Evolutionary conservation across 176 grass and related monocot genomes (phyloP).

Genomic region (Oryza longistaminata): DNA sequence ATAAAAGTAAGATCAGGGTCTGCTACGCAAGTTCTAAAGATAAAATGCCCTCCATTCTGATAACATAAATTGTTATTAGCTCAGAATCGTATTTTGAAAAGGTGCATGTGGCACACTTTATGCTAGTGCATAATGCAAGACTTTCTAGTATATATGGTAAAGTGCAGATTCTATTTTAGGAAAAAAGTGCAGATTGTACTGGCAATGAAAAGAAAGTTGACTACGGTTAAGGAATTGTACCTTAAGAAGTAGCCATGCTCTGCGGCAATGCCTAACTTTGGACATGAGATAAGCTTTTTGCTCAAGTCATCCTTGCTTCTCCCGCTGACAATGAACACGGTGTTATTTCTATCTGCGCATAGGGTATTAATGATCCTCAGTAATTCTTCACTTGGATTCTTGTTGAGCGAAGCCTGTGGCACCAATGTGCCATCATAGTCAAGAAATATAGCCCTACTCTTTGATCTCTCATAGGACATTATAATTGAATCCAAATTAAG

Average conservation of each 20-base stretch:
- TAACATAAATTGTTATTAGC: not conserved
- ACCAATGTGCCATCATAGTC: conserved; percentile 95
- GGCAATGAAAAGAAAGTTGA: conserved; percentile 3
- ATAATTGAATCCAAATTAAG: conserved; percentile 75
- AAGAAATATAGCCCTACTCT: conserved; percentile 68
- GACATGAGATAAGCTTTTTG: conserved; percentile 60
- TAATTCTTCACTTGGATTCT: conserved; percentile 58
- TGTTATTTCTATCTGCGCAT: conserved; percentile 65
- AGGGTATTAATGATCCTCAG: conserved; percentile 67
- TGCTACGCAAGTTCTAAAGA: not conserved
- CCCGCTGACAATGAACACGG: conserved; percentile 72
- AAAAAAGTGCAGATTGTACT: conserved; percentile 6
- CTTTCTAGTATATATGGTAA: not conserved
- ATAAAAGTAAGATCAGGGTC: conserved; percentile 1
- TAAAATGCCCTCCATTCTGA: not conserved
- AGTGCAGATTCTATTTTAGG: not conserved
- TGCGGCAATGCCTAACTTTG: conserved; percentile 73
- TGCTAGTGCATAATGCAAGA: not conserved
- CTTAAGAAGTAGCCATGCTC: conserved; percentile 89
- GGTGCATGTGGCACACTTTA: not conserved
- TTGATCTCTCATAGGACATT: conserved; percentile 66
- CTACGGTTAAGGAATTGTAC: conserved; percentile 31
- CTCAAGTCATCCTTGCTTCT: conserved; percentile 54
- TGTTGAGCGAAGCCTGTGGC: conserved; percentile 54
- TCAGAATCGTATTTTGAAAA: not conserved